Evolutionary conservation across 2,329 filamentous ascomycete species (phyloP).

Genomic region (Hirsutella minnesotensis): DNA sequence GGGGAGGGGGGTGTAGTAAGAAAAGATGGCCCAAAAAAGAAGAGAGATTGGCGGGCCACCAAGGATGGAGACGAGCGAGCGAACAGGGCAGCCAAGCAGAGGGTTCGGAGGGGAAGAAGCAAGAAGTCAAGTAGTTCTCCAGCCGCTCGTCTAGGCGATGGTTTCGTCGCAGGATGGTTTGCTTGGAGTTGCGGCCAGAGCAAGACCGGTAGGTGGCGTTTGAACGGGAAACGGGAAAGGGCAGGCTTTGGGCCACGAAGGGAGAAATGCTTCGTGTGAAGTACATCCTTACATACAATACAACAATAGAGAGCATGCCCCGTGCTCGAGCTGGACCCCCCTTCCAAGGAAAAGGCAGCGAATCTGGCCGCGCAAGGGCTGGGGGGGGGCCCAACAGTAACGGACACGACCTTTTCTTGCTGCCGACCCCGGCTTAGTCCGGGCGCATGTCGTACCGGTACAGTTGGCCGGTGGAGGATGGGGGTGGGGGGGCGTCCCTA

Average conservation of each 20-base stretch:
- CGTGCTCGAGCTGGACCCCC: too few relatives aligned
- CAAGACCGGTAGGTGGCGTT: not conserved
- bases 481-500: constrained; percentile 2
- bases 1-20: not conserved
- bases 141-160: not conserved
- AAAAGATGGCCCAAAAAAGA: not conserved
- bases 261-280: not conserved
- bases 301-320: too few relatives aligned
- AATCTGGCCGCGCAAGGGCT: not conserved
- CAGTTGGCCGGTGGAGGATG: not conserved
- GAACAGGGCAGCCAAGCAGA: too few relatives aligned
- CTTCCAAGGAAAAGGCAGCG: not conserved
- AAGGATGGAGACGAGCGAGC: too few relatives aligned
- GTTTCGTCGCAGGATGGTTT: not conserved
- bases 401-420: constrained; percentile 1
- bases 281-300: too few relatives aligned
- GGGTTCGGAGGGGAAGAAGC: too few relatives aligned
- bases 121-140: not conserved
- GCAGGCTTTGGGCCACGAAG: not conserved
- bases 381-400: not conserved
- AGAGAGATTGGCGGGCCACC: not conserved
- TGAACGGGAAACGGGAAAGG: not conserved
- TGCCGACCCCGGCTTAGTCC: constrained; percentile 2
- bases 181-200: not conserved
- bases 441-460: not conserved